phyloP scores from a whole-genome alignment of 2,329 filamentous ascomycete species.

The Ceratocystis destructans region DNA sequence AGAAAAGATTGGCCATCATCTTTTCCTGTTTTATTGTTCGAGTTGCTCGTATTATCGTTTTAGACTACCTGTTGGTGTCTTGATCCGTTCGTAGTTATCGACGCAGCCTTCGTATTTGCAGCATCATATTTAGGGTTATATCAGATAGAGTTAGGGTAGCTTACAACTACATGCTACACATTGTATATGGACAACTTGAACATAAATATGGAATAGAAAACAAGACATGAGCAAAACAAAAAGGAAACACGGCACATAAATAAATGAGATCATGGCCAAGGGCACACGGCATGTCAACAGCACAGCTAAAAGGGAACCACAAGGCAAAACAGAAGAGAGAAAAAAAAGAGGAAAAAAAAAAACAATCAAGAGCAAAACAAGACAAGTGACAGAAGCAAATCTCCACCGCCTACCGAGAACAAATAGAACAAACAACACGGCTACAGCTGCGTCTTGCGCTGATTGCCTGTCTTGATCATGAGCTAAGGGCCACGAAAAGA shows the following conservation, averaged over 20 bases:
- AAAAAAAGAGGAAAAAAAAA: neutral
- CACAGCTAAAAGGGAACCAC: neutral
- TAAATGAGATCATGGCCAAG: neutral
- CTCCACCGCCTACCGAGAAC: slow-evolving; percentile 3
- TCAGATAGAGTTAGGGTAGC: too few species aligned
- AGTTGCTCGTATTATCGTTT: too few species aligned
- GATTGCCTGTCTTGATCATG: neutral
- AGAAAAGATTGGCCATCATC: too few species aligned
- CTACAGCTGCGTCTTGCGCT: neutral
- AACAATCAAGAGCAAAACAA: neutral
- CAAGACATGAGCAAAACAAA: neutral
- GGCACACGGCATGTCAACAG: neutral
- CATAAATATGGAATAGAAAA: neutral
- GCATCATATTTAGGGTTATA: neutral
- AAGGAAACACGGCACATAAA: neutral
- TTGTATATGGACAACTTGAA: neutral
- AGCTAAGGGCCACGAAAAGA: slow-evolving; percentile 5
- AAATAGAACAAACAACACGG: too few species aligned
- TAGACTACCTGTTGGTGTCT: too few species aligned
- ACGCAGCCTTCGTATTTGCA: neutral
- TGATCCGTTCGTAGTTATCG: neutral
- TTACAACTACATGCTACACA: too few species aligned
- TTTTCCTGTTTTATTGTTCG: neutral
- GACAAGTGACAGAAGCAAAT: neutral
- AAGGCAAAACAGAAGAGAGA: neutral